These are phyloP conservation scores for Ampelocalamus luodianensis DNA, from an alignment of 176 grass and related monocot genomes.

Conservation along the genomic window DNA sequence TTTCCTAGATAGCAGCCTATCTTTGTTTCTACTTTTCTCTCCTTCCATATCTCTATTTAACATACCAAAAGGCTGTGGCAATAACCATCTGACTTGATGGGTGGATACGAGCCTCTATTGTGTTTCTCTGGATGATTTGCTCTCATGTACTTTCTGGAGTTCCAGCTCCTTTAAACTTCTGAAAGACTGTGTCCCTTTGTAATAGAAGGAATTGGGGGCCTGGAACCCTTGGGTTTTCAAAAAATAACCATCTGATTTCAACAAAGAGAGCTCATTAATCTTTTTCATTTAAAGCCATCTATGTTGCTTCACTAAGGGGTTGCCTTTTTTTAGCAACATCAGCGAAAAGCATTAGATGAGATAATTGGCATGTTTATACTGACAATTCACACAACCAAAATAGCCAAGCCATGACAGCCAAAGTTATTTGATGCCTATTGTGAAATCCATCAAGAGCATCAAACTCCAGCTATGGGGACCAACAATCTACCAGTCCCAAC, in stretches of 20 bases:
- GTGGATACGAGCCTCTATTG: neutral
- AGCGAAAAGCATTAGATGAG: neutral
- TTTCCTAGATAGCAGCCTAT: neutral
- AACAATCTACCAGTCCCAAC: slow-evolving; percentile 11
- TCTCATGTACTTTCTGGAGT: neutral
- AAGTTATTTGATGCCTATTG: neutral
- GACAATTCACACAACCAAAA: slow-evolving; percentile 7
- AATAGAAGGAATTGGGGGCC: neutral
- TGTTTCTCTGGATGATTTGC: slow-evolving; percentile 20
- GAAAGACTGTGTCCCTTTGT: slow-evolving; percentile 2
- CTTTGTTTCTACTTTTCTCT: neutral
- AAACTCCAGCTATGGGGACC: neutral
- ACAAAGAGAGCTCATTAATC: neutral
- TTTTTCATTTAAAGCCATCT: neutral
- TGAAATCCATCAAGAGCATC: neutral
- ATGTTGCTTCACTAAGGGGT: neutral
- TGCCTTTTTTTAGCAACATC: slow-evolving; percentile 7
- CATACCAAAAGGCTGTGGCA: neutral
- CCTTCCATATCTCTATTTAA: slow-evolving; percentile 1
- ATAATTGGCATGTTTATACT: neutral
- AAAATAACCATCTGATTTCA: slow-evolving; percentile 6
- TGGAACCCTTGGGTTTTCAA: slow-evolving; percentile 2
- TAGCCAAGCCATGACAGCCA: neutral
- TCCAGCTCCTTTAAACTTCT: slow-evolving; percentile 6
- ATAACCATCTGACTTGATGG: slow-evolving; percentile 5